These are phyloP conservation scores for Colletotrichum scovillei DNA, from an alignment of 2,329 filamentous ascomycete genomes.

Conservation along the genomic window DNA sequence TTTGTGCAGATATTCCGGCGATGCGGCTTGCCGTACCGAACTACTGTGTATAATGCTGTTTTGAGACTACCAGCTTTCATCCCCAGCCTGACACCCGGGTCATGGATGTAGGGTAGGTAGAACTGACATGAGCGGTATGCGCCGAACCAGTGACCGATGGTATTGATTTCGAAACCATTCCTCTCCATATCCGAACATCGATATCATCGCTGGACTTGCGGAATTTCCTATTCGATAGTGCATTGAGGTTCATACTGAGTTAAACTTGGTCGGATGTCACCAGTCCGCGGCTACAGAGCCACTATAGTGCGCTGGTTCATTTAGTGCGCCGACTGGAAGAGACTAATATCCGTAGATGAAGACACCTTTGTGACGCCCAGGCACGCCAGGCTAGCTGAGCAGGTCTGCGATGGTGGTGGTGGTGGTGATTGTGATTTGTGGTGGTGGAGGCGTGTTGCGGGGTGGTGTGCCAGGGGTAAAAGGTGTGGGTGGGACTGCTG, in stretches of 20 bases:
- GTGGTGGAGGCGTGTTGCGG: constrained; percentile 19
- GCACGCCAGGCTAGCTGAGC: no score
- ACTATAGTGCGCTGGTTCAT: background rate
- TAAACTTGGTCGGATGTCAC: background rate
- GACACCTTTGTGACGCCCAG: background rate
- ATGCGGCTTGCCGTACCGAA: background rate
- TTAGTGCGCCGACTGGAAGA: background rate
- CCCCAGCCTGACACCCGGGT: no score
- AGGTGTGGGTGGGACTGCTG: constrained; percentile 12
- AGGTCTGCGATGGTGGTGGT: background rate
- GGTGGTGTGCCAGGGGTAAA: constrained; percentile 1
- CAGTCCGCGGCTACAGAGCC: background rate
- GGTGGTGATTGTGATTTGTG: background rate
- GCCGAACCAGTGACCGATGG: background rate
- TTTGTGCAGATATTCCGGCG: background rate
- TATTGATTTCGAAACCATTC: background rate
- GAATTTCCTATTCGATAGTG: background rate
- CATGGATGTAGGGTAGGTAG: background rate
- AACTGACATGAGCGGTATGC: background rate
- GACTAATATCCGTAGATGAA: background rate
- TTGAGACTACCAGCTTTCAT: constrained; percentile 8
- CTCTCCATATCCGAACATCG: background rate
- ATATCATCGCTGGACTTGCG: background rate
- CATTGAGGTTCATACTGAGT: background rate
- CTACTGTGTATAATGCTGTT: background rate